Percentiles rank a stretch among this genome's conserved stretches.
These are phyloP conservation scores for Pseudozyma pruni DNA, from an alignment of 1,284 basidiomycete species.

Conservation along the genomic window DNA sequence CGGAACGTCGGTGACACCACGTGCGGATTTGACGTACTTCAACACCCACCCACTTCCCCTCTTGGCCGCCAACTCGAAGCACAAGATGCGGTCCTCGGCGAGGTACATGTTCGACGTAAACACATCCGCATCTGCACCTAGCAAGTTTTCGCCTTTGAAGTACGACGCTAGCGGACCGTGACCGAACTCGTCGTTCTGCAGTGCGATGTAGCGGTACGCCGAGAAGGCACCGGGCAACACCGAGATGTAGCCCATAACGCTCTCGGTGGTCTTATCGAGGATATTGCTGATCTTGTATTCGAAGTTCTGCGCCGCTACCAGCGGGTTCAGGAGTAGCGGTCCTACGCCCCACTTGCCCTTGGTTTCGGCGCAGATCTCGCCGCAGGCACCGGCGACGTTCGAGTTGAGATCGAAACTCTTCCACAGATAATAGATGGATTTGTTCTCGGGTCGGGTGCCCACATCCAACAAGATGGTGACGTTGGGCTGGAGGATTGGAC, in stretches of 20 bases:
- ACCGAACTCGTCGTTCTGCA: slow-evolving; percentile 87
- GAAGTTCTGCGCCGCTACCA: slow-evolving; percentile 86
- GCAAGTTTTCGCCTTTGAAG: slow-evolving; percentile 93
- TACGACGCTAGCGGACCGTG: slow-evolving; percentile 91
- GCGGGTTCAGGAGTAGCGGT: slow-evolving; percentile 88
- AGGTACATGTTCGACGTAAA: slow-evolving; percentile 79
- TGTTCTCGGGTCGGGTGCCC: slow-evolving; percentile 94
- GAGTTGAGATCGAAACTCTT: slow-evolving; percentile 82
- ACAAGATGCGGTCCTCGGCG: slow-evolving; percentile 79
- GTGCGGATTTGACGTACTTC: slow-evolving; percentile 93
- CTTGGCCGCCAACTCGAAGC: slow-evolving; percentile 96
- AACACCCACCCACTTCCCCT: slow-evolving; percentile 89
- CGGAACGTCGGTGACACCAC: slow-evolving; percentile 94
- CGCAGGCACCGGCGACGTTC: slow-evolving; percentile 91
- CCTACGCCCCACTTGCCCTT: slow-evolving; percentile 71
- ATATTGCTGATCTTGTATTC: slow-evolving; percentile 78
- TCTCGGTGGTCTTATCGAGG: slow-evolving; percentile 65
- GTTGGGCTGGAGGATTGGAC: slow-evolving; percentile 76
- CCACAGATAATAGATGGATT: slow-evolving; percentile 97
- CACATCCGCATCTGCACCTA: slow-evolving; percentile 90
- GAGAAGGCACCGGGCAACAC: slow-evolving; percentile 59
- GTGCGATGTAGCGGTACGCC: slow-evolving; percentile 80
- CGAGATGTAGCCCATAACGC: slow-evolving; percentile 65
- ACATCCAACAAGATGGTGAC: slow-evolving; percentile 91
- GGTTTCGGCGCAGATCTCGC: slow-evolving; percentile 70